These are phyloP conservation scores for Fusarium avenaceum DNA, from an alignment of 2,329 filamentous ascomycete species.

Conservation along the genomic window DNA sequence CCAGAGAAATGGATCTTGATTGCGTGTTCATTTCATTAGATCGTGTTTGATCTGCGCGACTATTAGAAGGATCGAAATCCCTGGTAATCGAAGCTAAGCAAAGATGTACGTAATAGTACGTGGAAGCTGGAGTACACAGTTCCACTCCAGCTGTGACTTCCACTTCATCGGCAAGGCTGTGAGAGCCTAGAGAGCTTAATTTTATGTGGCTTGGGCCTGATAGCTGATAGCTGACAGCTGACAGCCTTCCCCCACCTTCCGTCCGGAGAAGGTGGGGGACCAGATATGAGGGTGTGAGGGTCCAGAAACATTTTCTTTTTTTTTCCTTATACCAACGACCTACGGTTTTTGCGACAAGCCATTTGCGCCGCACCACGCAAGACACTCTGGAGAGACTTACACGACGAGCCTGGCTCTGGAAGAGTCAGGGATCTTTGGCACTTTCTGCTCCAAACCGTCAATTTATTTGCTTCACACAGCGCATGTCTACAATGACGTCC, in stretches of 20 bases:
- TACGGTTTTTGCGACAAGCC: slow-evolving; percentile 2
- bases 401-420: slow-evolving; percentile 42
- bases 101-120: too few species aligned
- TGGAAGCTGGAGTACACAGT: not conserved
- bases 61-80: not conserved
- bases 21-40: not conserved
- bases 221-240: not conserved
- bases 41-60: not conserved
- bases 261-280: not conserved
- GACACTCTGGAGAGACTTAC: slow-evolving; percentile 44
- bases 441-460: slow-evolving; percentile 7
- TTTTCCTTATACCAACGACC: not conserved
- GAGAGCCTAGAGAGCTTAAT: not conserved
- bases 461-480: slow-evolving; percentile 23
- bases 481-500: slow-evolving; percentile 52
- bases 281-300: not conserved
- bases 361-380: slow-evolving; percentile 9
- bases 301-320: not conserved
- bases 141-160: not conserved
- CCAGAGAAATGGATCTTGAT: not conserved
- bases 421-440: slow-evolving; percentile 39
- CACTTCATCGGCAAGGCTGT: not conserved
- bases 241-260: not conserved
- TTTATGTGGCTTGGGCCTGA: not conserved
- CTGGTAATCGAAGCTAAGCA: not conserved